Evolutionary conservation across 2,329 filamentous ascomycete genomes (phyloP).

Genomic region (Cephalotrichum gorgonifer): DNA sequence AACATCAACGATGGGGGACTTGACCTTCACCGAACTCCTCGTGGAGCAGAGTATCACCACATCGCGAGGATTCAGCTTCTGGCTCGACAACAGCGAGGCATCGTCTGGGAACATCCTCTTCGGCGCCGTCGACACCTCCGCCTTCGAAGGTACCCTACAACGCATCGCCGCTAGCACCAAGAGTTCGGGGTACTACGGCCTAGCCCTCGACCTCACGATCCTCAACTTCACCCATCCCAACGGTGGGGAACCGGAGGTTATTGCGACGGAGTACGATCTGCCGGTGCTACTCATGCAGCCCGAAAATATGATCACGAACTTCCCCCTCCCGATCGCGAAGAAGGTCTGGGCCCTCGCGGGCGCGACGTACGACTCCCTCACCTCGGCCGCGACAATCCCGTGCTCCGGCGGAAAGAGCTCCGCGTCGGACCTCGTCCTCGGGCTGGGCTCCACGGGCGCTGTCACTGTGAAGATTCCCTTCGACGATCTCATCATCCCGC

Average conservation of each 20-base stretch:
- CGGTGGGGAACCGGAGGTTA: slow-evolving; percentile 35
- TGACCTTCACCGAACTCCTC: slow-evolving; percentile 32
- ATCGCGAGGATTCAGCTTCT: slow-evolving; percentile 64
- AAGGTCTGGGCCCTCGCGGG: slow-evolving; percentile 45
- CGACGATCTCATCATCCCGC: slow-evolving; percentile 43
- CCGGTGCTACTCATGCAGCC: slow-evolving; percentile 60
- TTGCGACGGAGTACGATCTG: slow-evolving; percentile 26
- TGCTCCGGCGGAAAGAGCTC: slow-evolving; percentile 38
- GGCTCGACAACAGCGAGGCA: slow-evolving; percentile 63
- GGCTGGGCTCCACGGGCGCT: slow-evolving; percentile 35
- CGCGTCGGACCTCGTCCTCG: slow-evolving; percentile 38
- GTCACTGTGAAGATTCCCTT: slow-evolving; percentile 40
- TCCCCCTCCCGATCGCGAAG: slow-evolving; percentile 50
- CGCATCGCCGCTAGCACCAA: slow-evolving; percentile 53
- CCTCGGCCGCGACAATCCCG: slow-evolving; percentile 32
- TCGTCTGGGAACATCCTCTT: slow-evolving; percentile 61
- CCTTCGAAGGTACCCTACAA: slow-evolving; percentile 51
- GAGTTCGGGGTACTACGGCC: slow-evolving; percentile 24
- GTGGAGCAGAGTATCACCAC: slow-evolving; percentile 48
- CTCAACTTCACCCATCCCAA: slow-evolving; percentile 36
- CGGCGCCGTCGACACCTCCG: slow-evolving; percentile 60
- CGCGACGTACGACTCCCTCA: slow-evolving; percentile 28
- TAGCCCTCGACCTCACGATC: slow-evolving; percentile 32
- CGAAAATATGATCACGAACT: slow-evolving; percentile 59
- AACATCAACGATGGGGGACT: not conserved